These are phyloP conservation scores for Neurospora sublineolata DNA, from an alignment of 495 filamentous ascomycete genomes.

Conservation along the genomic window DNA sequence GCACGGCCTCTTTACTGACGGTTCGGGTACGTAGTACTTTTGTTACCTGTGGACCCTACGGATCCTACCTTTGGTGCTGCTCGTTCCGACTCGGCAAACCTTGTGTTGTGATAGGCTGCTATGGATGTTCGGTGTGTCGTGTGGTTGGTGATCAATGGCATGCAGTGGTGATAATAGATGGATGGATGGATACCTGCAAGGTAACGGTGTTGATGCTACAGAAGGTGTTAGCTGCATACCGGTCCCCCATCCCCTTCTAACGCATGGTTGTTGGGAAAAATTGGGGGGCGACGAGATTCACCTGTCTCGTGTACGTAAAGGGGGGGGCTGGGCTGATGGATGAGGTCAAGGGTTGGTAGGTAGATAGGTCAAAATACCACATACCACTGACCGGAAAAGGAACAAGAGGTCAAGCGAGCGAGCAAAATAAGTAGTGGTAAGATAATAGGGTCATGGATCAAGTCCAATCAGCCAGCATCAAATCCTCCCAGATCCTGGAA, in stretches of 20 bases:
- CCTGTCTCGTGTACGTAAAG: neutral
- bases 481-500: neutral
- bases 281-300: neutral
- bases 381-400: neutral
- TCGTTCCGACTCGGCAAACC: neutral
- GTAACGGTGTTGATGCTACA: neutral
- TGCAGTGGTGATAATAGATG: neutral
- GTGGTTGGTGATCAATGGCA: neutral
- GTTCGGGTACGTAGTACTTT: neutral
- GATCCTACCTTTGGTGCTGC: neutral
- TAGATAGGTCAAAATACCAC: neutral
- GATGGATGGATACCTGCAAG: neutral
- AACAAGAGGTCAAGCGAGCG: no score
- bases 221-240: neutral
- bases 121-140: neutral
- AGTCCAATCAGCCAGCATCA: neutral
- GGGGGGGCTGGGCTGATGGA: neutral
- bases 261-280: neutral
- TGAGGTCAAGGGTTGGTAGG: neutral
- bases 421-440: neutral
- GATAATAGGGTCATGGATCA: neutral
- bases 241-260: neutral
- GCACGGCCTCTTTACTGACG: neutral
- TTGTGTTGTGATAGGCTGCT: neutral
- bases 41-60: neutral